These are phyloP conservation scores for Euphorbia schlechtendalii DNA, from an alignment of 441 rosid genomes.

Conservation along the genomic window DNA sequence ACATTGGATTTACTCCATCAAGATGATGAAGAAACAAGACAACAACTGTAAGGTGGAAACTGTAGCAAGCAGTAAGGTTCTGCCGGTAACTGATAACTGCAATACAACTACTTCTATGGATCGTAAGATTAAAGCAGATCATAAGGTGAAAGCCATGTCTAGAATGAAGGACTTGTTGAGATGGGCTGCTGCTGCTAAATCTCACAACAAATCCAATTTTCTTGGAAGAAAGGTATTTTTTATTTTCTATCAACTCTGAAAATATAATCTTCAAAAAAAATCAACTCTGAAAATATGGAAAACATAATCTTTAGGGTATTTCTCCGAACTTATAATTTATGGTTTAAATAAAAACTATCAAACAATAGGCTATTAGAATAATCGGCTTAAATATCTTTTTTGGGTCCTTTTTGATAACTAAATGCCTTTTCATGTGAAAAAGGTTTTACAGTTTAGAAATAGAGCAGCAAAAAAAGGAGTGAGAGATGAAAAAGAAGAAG, in stretches of 20 bases:
- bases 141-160: constrained; percentile 41
- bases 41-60: constrained; percentile 24
- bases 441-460: constrained; percentile 51
- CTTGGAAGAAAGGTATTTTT: constrained; percentile 48
- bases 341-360: too few relatives aligned
- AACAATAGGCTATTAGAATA: too few relatives aligned
- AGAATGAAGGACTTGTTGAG: constrained; percentile 67
- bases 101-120: constrained; percentile 23
- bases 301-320: too few relatives aligned
- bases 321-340: too few relatives aligned
- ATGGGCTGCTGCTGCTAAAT: constrained; percentile 70
- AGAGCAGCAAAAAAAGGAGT: constrained; percentile 42
- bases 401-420: too few relatives aligned
- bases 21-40: constrained; percentile 49
- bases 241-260: too few relatives aligned
- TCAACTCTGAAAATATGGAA: too few relatives aligned
- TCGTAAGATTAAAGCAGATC: constrained; percentile 34
- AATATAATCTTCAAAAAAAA: too few relatives aligned
- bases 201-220: constrained; percentile 52
- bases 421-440: constrained; percentile 2
- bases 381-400: too few relatives aligned
- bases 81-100: constrained; percentile 32
- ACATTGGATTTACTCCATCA: constrained; percentile 12
- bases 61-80: constrained; percentile 46
- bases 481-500: constrained; percentile 40